A percentile compares a stretch with the other conserved stretches of the same genome.
These are phyloP conservation scores for Clarireedia homoeocarpa DNA, from an alignment of 2,329 filamentous ascomycete species.

Conservation along the genomic window DNA sequence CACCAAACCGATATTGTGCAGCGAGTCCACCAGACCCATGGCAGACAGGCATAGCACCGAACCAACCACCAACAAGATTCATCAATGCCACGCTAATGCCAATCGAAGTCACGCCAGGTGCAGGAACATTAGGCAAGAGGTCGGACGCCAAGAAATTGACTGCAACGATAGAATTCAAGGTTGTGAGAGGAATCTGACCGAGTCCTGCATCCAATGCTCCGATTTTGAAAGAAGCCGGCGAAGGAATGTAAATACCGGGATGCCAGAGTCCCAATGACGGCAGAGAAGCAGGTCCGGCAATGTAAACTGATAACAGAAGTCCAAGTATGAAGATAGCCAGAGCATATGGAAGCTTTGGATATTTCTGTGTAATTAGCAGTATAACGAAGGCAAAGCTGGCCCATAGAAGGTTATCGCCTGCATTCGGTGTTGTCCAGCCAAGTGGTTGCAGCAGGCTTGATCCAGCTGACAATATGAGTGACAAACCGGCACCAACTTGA, in stretches of 20 bases:
- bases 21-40: constrained; percentile 89
- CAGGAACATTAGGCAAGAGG: constrained; percentile 60
- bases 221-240: constrained; percentile 35
- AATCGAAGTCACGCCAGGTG: constrained; percentile 67
- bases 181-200: constrained; percentile 83
- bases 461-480: constrained; percentile 72
- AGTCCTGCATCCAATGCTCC: constrained; percentile 51
- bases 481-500: constrained; percentile 84
- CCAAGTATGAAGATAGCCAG: constrained; percentile 64
- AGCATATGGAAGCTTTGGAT: constrained; percentile 68
- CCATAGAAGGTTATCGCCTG: constrained; percentile 74
- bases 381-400: constrained; percentile 64
- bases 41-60: constrained; percentile 91
- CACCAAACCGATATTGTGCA: constrained; percentile 85
- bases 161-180: constrained; percentile 86
- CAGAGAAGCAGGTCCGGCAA: constrained; percentile 33
- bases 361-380: constrained; percentile 59
- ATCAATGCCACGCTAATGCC: constrained; percentile 76
- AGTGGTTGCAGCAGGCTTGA: constrained; percentile 59
- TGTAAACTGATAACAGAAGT: constrained; percentile 52
- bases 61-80: constrained; percentile 83
- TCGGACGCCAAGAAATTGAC: constrained; percentile 73
- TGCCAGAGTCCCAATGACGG: constrained; percentile 53
- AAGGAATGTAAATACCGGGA: constrained; percentile 44
- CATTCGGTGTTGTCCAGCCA: constrained; percentile 56